Percentiles rank a stretch among this genome's conserved stretches.
These are phyloP conservation scores for Camellia oleifera DNA, from an alignment of 179 eudicot species.

Conservation along the genomic window DNA sequence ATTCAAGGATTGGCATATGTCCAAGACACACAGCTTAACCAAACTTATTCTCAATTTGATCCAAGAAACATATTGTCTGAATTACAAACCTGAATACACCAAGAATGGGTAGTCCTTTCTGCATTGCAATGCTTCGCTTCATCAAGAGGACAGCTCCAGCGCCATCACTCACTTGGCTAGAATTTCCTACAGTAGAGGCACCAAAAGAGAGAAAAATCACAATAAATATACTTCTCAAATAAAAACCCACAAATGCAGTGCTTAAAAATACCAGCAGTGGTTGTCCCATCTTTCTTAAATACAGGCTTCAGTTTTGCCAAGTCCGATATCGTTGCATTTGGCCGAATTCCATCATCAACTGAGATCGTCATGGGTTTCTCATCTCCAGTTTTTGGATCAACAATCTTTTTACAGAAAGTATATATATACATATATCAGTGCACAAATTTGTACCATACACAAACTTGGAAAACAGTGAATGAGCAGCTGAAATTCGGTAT, in stretches of 20 bases:
- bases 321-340: conserved; percentile 48
- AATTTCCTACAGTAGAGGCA: conserved; percentile 51
- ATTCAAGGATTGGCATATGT: background rate
- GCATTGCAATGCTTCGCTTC: conserved; percentile 82
- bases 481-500: background rate
- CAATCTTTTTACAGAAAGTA: conserved; percentile 36
- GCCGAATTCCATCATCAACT: conserved; percentile 81
- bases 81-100: conserved; percentile 74
- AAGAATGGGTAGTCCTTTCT: conserved; percentile 75
- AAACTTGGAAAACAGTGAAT: background rate
- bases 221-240: background rate
- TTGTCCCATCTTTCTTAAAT: conserved; percentile 80
- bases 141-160: conserved; percentile 96
- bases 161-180: conserved; percentile 96
- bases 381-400: conserved; percentile 83
- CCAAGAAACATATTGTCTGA: background rate
- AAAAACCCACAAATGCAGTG: background rate
- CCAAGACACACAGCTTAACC: background rate
- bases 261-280: conserved; percentile 73
- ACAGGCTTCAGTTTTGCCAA: conserved; percentile 79
- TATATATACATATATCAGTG: background rate
- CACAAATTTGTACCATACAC: background rate
- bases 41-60: background rate
- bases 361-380: conserved; percentile 64
- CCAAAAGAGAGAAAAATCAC: background rate